Evolutionary conservation across 805 yeast genomes (phyloP).

Genomic region (Gaillardinia entomophila): DNA sequence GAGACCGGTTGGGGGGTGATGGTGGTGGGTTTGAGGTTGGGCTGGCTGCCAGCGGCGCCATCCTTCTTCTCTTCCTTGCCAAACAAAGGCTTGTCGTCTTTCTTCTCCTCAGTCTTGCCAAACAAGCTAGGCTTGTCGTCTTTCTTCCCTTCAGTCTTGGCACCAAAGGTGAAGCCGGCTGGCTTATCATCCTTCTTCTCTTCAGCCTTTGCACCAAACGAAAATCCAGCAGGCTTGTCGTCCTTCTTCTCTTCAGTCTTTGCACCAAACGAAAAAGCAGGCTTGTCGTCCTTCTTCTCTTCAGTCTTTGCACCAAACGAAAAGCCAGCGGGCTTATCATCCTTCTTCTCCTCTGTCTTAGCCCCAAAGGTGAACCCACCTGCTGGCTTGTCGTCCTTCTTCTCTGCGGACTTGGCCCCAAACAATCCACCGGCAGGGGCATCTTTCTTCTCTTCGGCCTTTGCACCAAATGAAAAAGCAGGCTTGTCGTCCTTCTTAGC

Average conservation of each 20-base stretch:
- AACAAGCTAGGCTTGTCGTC: slow-evolving; percentile 15
- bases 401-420: slow-evolving; percentile 7
- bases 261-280: slow-evolving; percentile 9
- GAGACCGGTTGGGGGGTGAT: slow-evolving; percentile 67
- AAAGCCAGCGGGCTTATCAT: slow-evolving; percentile 2
- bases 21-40: slow-evolving; percentile 43
- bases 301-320: slow-evolving; percentile 8
- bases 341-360: slow-evolving; percentile 10
- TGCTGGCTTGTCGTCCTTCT: slow-evolving; percentile 1
- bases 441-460: background rate
- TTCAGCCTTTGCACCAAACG: slow-evolving; percentile 10
- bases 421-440: slow-evolving; percentile 2
- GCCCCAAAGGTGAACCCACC: slow-evolving; percentile 9
- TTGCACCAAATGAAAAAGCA: slow-evolving; percentile 7
- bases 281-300: slow-evolving; percentile 4
- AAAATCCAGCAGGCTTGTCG: slow-evolving; percentile 10
- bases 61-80: slow-evolving; percentile 19
- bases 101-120: slow-evolving; percentile 10
- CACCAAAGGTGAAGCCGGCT: slow-evolving; percentile 20
- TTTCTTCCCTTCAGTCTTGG: slow-evolving; percentile 14
- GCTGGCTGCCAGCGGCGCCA: slow-evolving; percentile 13
- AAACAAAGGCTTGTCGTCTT: slow-evolving; percentile 9
- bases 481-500: slow-evolving; percentile 10
- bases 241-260: slow-evolving; percentile 5
- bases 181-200: slow-evolving; percentile 9